Conservation (phyloP, 768 basidiomycete species). For the Boletus subcaerulescens region DNA sequence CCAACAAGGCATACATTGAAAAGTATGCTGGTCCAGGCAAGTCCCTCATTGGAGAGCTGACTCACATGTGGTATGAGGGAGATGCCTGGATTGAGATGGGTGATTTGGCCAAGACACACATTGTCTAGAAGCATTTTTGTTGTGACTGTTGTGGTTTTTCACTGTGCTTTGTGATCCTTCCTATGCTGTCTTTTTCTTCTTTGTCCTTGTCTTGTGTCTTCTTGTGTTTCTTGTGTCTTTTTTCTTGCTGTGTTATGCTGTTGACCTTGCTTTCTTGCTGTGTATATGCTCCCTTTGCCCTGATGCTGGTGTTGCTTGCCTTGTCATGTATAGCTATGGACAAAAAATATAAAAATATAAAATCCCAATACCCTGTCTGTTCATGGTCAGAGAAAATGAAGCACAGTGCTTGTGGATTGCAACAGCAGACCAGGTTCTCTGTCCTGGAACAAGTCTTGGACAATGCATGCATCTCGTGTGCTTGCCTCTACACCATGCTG, state of each 20-base stretch:
- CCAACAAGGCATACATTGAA: constrained; percentile 58
- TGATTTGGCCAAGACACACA: constrained; percentile 23
- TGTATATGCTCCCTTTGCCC: background rate
- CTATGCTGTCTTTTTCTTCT: background rate
- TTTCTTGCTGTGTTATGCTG: constrained; percentile 7
- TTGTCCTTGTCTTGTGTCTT: background rate
- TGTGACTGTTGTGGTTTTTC: background rate
- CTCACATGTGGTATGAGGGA: constrained; percentile 28
- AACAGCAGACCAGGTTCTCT: no score
- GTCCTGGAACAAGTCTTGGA: no score
- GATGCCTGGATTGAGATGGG: constrained; percentile 36
- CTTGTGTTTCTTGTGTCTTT: no score
- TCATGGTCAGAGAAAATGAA: background rate
- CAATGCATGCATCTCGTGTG: background rate
- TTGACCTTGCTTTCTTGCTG: constrained; percentile 17
- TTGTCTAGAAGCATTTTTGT: constrained; percentile 14
- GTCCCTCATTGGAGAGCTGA: constrained; percentile 43
- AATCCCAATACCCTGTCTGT: constrained; percentile 8
- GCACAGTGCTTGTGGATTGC: background rate
- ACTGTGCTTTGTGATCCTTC: background rate
- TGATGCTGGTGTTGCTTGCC: background rate
- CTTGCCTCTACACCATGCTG: background rate
- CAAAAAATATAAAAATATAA: background rate
- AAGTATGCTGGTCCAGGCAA: constrained; percentile 48
- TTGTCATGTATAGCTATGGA: constrained; percentile 7